Conservation (phyloP, 495 filamentous ascomycete species). For the Podospora australis region DNA sequence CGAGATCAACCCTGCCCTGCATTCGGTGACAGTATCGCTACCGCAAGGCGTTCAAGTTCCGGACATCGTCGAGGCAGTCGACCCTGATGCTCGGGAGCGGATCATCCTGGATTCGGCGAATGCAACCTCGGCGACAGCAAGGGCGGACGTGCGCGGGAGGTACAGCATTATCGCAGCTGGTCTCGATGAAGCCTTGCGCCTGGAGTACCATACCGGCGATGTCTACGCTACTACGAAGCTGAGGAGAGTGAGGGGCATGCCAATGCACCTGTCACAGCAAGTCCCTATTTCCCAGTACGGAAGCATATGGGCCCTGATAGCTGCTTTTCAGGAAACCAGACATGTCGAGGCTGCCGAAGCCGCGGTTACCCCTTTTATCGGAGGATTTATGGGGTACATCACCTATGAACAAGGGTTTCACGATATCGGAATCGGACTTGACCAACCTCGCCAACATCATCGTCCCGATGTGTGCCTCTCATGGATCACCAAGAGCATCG, state of each 20-base stretch:
- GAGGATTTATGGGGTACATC: constrained; percentile 84
- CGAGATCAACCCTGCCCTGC: constrained; percentile 21
- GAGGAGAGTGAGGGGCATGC: neutral
- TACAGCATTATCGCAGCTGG: constrained; percentile 64
- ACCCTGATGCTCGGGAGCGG: constrained; percentile 32
- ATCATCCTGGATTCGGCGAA: constrained; percentile 53
- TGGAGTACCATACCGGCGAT: constrained; percentile 48
- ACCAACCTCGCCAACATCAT: constrained; percentile 29
- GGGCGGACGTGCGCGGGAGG: constrained; percentile 47
- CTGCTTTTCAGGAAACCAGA: constrained; percentile 50
- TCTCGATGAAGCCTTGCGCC: constrained; percentile 41
- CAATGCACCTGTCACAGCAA: constrained; percentile 15
- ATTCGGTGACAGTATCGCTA: constrained; percentile 25
- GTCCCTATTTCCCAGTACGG: constrained; percentile 29
- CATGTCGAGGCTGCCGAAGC: constrained; percentile 24
- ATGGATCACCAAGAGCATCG: constrained; percentile 72
- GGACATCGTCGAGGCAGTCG: constrained; percentile 44
- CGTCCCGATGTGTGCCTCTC: constrained; percentile 68
- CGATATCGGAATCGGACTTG: constrained; percentile 44
- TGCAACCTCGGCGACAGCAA: constrained; percentile 27
- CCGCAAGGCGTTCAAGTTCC: constrained; percentile 35
- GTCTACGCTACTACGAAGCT: constrained; percentile 28
- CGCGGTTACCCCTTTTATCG: constrained; percentile 61
- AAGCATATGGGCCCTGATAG: constrained; percentile 51
- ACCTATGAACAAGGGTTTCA: constrained; percentile 80